Evolutionary conservation across 306 rosid genomes (phyloP).

Genomic region (Astragalus glycyphyllos): DNA sequence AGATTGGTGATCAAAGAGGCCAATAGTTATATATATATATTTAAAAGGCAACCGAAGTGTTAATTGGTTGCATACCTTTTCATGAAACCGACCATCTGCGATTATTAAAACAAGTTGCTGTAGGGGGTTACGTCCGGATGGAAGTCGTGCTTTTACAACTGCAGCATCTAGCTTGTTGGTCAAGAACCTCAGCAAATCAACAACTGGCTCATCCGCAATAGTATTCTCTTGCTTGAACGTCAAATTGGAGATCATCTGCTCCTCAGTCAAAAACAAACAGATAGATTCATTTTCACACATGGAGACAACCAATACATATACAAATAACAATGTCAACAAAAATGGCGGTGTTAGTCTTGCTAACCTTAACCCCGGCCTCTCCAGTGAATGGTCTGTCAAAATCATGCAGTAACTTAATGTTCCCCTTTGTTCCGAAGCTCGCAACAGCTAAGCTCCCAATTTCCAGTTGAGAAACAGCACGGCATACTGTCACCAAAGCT

Average conservation of each 20-base stretch:
- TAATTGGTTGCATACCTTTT: conserved; percentile 56
- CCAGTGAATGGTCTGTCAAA: conserved; percentile 78
- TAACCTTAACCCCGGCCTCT: conserved; percentile 83
- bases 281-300: conserved; percentile 10
- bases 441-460: conserved; percentile 88
- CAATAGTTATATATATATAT: no score
- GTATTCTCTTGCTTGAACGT: conserved; percentile 92
- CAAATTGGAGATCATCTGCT: conserved; percentile 82
- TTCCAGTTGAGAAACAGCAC: conserved; percentile 89
- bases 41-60: background rate
- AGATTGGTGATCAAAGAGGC: background rate
- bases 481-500: conserved; percentile 90
- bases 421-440: conserved; percentile 89
- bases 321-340: background rate
- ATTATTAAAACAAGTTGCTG: conserved; percentile 91
- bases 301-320: background rate
- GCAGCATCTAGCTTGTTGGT: conserved; percentile 73
- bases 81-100: conserved; percentile 83
- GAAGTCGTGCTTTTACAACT: conserved; percentile 76
- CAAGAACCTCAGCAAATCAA: conserved; percentile 75
- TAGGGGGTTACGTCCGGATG: conserved; percentile 80
- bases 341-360: conserved; percentile 23
- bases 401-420: conserved; percentile 81
- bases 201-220: conserved; percentile 76
- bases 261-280: conserved; percentile 34